Conservation (phyloP, 176 grass and related monocot species). For the Oryza australiensis region DNA sequence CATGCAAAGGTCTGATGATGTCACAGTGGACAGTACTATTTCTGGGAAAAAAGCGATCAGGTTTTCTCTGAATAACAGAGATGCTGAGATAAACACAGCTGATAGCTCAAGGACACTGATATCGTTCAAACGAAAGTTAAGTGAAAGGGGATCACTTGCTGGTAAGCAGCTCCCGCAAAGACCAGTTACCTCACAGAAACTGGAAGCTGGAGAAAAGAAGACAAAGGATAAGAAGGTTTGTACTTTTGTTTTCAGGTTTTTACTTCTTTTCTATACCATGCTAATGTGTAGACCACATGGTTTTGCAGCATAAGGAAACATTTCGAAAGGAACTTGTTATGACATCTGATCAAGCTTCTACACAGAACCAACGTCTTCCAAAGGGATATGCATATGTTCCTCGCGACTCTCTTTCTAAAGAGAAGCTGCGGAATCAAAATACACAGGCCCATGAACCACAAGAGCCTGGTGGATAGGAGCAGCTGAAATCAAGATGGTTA, state of each 20-base stretch:
- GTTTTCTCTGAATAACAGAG: constrained; percentile 68
- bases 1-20: constrained; percentile 85
- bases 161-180: constrained; percentile 78
- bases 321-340: constrained; percentile 88
- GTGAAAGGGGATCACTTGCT: constrained; percentile 66
- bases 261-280: constrained; percentile 14
- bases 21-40: constrained; percentile 91
- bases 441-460: constrained; percentile 56
- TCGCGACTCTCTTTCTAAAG: constrained; percentile 89
- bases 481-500: constrained; percentile 38
- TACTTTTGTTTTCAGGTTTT: constrained; percentile 24
- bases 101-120: constrained; percentile 77
- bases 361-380: constrained; percentile 88
- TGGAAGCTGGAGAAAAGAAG: constrained; percentile 69
- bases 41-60: constrained; percentile 71
- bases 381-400: constrained; percentile 93
- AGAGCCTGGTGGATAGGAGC: constrained; percentile 80
- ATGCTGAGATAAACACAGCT: constrained; percentile 69
- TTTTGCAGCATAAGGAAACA: constrained; percentile 60
- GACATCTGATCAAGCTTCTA: constrained; percentile 91
- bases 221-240: constrained; percentile 65
- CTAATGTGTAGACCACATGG: constrained; percentile 30
- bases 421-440: constrained; percentile 55
- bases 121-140: constrained; percentile 78
- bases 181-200: constrained; percentile 46